Base-by-base conservation (phyloP, 805 yeast species). In the Metschnikowia henanensis region DNA sequence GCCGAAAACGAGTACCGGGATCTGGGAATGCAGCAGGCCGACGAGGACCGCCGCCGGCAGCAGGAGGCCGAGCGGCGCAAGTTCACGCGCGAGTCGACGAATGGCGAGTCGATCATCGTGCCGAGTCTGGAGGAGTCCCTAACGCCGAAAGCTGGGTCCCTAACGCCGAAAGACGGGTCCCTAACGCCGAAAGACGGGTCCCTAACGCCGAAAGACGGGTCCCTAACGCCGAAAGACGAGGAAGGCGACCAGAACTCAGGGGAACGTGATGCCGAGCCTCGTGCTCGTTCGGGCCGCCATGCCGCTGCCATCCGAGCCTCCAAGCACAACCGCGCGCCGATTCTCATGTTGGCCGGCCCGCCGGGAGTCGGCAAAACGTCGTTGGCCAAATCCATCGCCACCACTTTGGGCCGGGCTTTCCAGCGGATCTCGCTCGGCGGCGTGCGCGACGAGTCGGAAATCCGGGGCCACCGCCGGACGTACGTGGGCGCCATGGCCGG, bases 401-500 rank as follows among this genome's bases (percentile, higher is more conserved):
- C 72, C 9, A 80, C 92, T 5, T 65, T 89, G 44, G 83, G 86
- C 0, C 74, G 95, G 36, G 78, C 80, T 46, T 84, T 87, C 61
- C 92, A 87, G 60, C 72, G 95, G 32, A 75, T 89, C 15, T 85
- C 95, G 2, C 74, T 89, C 2, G 97, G 96, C 21, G 97, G 97
- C 30, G 78, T 89, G 34, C 82, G 85, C 50, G 95, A 89, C 58
- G 95, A 88, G 64, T 85, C 94, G 3, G 96, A 89, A 54, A 83
- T 89, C 43, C 75, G 95, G 49, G 97, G 96, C 2, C 97, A 89
- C 62, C 73, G 96, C 61, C 75, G 96, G 57, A 89, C 96, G 0
- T 89, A 89, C 60, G 91, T 89, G 30, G 96, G 96, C 6, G 88
- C 96, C 1, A 84, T 87, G 87, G 95, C 96, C 0, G 97, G 97